Percentiles rank a stretch among this genome's conserved stretches.
Evolutionary conservation across 2,329 filamentous ascomycete species (phyloP).

Genomic region (Apiospora pterosperma): DNA sequence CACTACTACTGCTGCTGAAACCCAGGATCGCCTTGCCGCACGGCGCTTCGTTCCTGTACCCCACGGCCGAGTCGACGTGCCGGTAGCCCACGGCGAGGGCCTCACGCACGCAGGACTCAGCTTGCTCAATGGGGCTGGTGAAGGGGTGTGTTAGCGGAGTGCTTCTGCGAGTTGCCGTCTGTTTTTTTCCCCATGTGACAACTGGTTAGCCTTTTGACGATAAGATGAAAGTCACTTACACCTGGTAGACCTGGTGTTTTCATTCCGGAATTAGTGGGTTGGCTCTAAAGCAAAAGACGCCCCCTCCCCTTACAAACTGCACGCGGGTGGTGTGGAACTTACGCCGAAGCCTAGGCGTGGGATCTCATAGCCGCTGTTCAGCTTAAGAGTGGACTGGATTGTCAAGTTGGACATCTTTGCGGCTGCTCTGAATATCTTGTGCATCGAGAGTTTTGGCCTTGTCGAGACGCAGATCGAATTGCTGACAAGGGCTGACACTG

Average conservation of each 20-base stretch:
- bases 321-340: slow-evolving; percentile 22
- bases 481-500: background rate
- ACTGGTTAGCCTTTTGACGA: background rate
- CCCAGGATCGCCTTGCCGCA: slow-evolving; percentile 40
- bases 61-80: slow-evolving; percentile 53
- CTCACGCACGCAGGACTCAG: slow-evolving; percentile 36
- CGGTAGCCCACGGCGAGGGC: slow-evolving; percentile 51
- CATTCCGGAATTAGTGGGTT: background rate
- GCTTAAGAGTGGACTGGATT: slow-evolving; percentile 46
- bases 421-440: background rate
- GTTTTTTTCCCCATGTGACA: background rate
- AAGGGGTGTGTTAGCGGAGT: slow-evolving; percentile 6
- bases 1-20: slow-evolving; percentile 17
- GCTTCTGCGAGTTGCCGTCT: background rate
- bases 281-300: background rate
- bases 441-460: background rate
- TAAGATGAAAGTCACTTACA: slow-evolving; percentile 32
- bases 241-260: slow-evolving; percentile 46
- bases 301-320: background rate
- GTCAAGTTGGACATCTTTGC: slow-evolving; percentile 35
- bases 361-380: slow-evolving; percentile 52
- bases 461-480: background rate
- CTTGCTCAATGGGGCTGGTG: slow-evolving; percentile 31
- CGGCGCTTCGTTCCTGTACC: slow-evolving; percentile 48
- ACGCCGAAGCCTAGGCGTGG: slow-evolving; percentile 53